phyloP scores from a whole-genome alignment of 495 filamentous ascomycete species.

The Aspergillus nanangensis region DNA sequence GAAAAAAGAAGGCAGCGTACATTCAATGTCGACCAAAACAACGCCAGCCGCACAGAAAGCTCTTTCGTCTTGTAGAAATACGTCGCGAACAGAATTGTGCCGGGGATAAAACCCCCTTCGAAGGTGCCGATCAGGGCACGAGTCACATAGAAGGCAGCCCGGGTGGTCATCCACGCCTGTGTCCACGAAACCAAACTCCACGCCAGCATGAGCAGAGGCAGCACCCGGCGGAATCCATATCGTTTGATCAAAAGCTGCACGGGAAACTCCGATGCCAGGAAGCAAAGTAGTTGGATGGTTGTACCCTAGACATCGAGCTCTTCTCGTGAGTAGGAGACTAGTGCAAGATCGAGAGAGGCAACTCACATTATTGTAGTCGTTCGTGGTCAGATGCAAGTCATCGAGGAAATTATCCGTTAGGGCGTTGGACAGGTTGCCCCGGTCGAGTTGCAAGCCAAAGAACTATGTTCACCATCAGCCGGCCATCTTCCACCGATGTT shows the following conservation, averaged over 20 bases:
- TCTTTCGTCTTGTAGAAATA: conserved; percentile 53
- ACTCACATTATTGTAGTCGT: conserved; percentile 37
- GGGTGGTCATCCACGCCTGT: conserved; percentile 33
- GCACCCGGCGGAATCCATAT: conserved; percentile 15
- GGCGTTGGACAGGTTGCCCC: conserved; percentile 50
- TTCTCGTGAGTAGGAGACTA: not conserved
- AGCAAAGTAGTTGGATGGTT: conserved; percentile 29
- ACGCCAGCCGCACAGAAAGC: conserved; percentile 45
- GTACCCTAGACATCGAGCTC: conserved; percentile 21
- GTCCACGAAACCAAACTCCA: conserved; percentile 43
- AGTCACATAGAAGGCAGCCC: conserved; percentile 34
- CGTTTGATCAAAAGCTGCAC: conserved; percentile 31
- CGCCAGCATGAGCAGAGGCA: conserved; percentile 34
- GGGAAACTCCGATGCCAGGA: conserved; percentile 31
- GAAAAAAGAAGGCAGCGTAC: conserved; percentile 6
- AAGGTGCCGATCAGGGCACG: conserved; percentile 19
- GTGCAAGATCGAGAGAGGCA: not conserved
- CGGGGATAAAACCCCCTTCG: conserved; percentile 52
- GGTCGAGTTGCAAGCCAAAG: conserved; percentile 52
- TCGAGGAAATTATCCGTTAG: conserved; percentile 50
- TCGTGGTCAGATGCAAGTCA: conserved; percentile 46
- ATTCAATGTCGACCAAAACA: conserved; percentile 53
- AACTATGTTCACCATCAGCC: conserved; percentile 25
- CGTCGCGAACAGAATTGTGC: conserved; percentile 44
- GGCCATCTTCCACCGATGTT: not conserved